A percentile compares a stretch with the other conserved stretches of the same genome.
phyloP scores from a whole-genome alignment of 805 yeast genomes.

The Saturnispora serradocipensis region DNA sequence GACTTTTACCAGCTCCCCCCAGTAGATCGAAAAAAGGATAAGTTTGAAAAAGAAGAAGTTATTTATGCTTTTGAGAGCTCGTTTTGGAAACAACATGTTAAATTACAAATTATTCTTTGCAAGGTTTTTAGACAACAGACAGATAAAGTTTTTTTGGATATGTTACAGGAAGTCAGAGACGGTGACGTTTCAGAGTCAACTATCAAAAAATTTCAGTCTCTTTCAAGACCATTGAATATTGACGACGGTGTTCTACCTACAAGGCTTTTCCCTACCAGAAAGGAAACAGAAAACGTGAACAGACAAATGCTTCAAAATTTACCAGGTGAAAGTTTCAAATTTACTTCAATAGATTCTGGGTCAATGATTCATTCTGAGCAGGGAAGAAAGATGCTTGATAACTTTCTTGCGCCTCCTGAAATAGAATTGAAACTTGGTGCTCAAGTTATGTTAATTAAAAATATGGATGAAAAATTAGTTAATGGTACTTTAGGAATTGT shows the following conservation, averaged over 20 bases:
- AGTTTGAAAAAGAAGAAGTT: conserved; percentile 22
- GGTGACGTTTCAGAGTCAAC: conserved; percentile 48
- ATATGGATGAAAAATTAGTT: conserved; percentile 61
- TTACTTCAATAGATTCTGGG: conserved; percentile 50
- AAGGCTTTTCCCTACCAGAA: conserved; percentile 62
- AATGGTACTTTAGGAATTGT: conserved; percentile 74
- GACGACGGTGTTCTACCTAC: conserved; percentile 62
- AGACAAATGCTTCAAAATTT: conserved; percentile 37
- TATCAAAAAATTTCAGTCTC: conserved; percentile 37
- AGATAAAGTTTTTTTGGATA: conserved; percentile 56
- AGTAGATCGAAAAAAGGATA: conserved; percentile 26
- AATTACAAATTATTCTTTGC: conserved; percentile 46
- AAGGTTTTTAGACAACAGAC: conserved; percentile 73
- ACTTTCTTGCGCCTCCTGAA: conserved; percentile 53
- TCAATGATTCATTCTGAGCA: conserved; percentile 30
- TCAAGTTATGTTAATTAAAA: conserved; percentile 77
- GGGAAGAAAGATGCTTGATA: conserved; percentile 38
- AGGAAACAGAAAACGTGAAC: conserved; percentile 65
- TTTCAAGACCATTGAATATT: conserved; percentile 42
- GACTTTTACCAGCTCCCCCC: conserved; percentile 83
- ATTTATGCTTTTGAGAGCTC: conserved; percentile 57
- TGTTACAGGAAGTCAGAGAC: conserved; percentile 67
- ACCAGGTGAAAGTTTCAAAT: conserved; percentile 36
- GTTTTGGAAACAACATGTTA: conserved; percentile 53
- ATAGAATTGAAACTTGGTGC: conserved; percentile 58